Evolutionary conservation across 805 yeast genomes (phyloP), one percentile per base, ranked within the genome.

Genomic region (Komagataella ulmi): DNA sequence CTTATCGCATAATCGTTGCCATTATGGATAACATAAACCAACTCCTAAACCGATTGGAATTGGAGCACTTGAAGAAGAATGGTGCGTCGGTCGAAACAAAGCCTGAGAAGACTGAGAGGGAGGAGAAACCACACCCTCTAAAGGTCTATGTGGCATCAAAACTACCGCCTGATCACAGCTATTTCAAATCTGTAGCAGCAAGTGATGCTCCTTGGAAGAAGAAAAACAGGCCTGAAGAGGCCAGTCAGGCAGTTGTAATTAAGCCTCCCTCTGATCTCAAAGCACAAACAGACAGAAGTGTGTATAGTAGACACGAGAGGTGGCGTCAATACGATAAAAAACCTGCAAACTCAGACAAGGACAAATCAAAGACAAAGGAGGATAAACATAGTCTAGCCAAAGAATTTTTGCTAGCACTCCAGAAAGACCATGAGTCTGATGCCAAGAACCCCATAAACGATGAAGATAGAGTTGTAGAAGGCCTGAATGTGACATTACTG

Each of bases 401-500:
- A 10, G 46, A 48, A 5, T 40, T 54, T 4, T 10, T 54, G 36
- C 48, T 12, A 10, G 24, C 43, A 6, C 45, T 51, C 7, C 51
- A 43, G n/a, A 14, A 51, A n/a, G 54, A 46, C 8, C 49, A 17
- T 1, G 52, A 50, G 6, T 48, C 24, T 6, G 53, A 48, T 12
- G 3, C 17, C 1, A 17, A 14, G 12, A 18, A 17, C 5, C 46
- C 36, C 18, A 30, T 50, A 17, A 44, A 48, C 17, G 50, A 53
- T 7, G 52, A 58, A 44, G 65, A 61, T 52, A 48, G 57, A 24
- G 44, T 47, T 1, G 65, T 73, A 1, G 58, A 62, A 14, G 79
- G 79, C 2, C 57, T 76, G 17, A 55, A 54, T 1, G 75, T 73
- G 1, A 57, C 54, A 36, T 57, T 75, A 23, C 54, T 74, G 46